Evolutionary conservation across 2,329 filamentous ascomycete species (phyloP), one percentile per base, ranked within the genome.

Genomic region (Hypoxylon sp.): DNA sequence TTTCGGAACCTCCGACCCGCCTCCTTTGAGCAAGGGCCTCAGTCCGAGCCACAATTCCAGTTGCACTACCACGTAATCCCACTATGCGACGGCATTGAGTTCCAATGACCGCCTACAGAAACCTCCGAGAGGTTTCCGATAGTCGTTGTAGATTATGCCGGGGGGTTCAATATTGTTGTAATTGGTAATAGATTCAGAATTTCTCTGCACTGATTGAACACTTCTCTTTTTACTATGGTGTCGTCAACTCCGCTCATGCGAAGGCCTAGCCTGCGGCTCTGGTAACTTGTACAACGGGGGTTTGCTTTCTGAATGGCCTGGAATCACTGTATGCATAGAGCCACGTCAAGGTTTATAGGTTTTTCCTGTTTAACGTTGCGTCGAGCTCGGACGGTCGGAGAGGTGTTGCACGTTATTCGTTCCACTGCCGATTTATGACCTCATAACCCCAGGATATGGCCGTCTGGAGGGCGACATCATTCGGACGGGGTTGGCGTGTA

Each of bases 381-480:
- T 48, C 32, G 22, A 48, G 30, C 26, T 67, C 64, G 64, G 64
- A 61, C 20, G 60, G 48, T 67, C 64, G 64, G 64, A 67, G 19
- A 57, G 59, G 20, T 26, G 48, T 54, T 46, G 48, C 17, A 47
- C 47, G 15, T 49, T 26, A 20, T 56, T 50, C 49, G 41, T 22
- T 59, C 26, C 20, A 17, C 47, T 26, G 44, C 37, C 54, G 26
- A 47, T 11, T 19, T 19, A 62, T 57, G 50, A 52, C 54, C 39
- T 61, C 54, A 30, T 46, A 26, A 53, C 15, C 19, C 22, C 46
- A 44, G 15, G 30, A 26, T 54, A 22, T 44, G 24, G 24, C 44
- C 11, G 39, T n/a, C 8, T 26, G 6, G 17, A 53, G 41, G 49
- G 32, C 22, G 37, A 22, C 34, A 46, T 47, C 17, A n/a, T 39